Conservation (phyloP, 495 filamentous ascomycete genomes). For the Podospora tetraspora region DNA sequence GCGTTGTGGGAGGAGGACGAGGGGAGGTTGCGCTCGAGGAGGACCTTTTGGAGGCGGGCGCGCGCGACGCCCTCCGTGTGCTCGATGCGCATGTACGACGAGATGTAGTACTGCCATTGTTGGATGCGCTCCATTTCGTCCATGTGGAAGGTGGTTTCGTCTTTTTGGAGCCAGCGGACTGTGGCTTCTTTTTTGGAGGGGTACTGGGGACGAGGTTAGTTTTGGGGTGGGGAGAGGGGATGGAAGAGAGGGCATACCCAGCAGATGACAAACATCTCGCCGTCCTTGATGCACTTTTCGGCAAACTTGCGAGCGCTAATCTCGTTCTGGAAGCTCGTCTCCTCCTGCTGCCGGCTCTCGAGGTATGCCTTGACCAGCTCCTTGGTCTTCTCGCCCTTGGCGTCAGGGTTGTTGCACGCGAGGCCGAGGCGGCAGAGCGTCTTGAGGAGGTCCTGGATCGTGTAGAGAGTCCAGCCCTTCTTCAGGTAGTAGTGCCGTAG, state of each 20-base stretch:
- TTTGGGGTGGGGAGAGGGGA: neutral
- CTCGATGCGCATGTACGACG: conserved; percentile 79
- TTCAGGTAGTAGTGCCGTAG: conserved; percentile 83
- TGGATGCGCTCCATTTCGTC: conserved; percentile 54
- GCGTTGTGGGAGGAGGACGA: conserved; percentile 45
- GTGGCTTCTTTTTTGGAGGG: conserved; percentile 54
- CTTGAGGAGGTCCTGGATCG: conserved; percentile 75
- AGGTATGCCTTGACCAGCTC: conserved; percentile 81
- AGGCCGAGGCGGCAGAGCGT: conserved; percentile 70
- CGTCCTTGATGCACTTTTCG: conserved; percentile 79
- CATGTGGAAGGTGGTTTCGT: conserved; percentile 74
- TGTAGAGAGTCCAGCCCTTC: conserved; percentile 85
- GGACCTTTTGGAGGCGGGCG: conserved; percentile 56
- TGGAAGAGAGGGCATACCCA: conserved; percentile 57
- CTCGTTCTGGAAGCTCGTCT: conserved; percentile 78
- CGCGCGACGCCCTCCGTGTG: conserved; percentile 79
- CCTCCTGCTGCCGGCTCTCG: conserved; percentile 68
- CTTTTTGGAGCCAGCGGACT: conserved; percentile 67
- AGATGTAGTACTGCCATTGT: conserved; percentile 88
- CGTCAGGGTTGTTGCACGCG: conserved; percentile 68
- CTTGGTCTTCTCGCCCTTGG: conserved; percentile 77
- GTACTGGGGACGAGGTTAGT: conserved; percentile 35
- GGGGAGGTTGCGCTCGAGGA: conserved; percentile 72
- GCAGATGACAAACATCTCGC: conserved; percentile 79
- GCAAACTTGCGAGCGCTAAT: conserved; percentile 82